Evolutionary conservation across 495 filamentous ascomycete genomes (phyloP).

Genomic region (Aspergillus egyptiacus): DNA sequence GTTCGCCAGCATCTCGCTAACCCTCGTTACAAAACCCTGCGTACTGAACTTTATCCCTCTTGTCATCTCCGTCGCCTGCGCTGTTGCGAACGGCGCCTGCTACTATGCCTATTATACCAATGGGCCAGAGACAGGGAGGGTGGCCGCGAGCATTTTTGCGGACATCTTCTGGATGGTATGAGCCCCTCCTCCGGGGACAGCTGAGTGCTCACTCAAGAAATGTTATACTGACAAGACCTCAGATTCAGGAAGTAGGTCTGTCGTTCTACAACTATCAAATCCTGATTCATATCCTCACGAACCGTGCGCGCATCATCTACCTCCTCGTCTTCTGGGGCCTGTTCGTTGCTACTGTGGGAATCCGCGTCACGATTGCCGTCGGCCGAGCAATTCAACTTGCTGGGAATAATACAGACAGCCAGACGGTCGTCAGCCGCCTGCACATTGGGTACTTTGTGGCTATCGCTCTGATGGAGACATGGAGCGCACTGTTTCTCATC

Average conservation of each 20-base stretch:
- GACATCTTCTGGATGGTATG: conserved; percentile 27
- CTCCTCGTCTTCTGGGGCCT: conserved; percentile 24
- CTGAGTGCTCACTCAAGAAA: background rate
- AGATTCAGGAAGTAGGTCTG: conserved; percentile 29
- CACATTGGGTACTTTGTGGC: conserved; percentile 28
- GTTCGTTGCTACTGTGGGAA: conserved; percentile 13
- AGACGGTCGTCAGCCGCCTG: conserved; percentile 17
- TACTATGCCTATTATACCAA: conserved; percentile 28
- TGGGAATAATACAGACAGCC: background rate
- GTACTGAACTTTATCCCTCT: conserved; percentile 21
- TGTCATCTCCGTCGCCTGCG: conserved; percentile 18
- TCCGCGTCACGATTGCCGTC: conserved; percentile 20
- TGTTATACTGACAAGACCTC: background rate
- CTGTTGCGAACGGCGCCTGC: conserved; percentile 28
- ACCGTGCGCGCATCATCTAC: conserved; percentile 16
- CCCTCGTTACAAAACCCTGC: conserved; percentile 21
- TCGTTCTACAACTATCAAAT: conserved; percentile 33
- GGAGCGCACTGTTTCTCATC: conserved; percentile 24
- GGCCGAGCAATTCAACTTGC: conserved; percentile 15
- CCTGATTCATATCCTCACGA: conserved; percentile 21
- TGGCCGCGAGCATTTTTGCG: conserved; percentile 22
- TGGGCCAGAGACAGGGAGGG: conserved; percentile 3
- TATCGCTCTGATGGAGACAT: conserved; percentile 25
- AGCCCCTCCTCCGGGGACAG: background rate
- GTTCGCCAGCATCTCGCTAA: conserved; percentile 21